Evolutionary conservation across 78 protist species (phyloP).

Genomic region (Dictyostelium capitatum): DNA sequence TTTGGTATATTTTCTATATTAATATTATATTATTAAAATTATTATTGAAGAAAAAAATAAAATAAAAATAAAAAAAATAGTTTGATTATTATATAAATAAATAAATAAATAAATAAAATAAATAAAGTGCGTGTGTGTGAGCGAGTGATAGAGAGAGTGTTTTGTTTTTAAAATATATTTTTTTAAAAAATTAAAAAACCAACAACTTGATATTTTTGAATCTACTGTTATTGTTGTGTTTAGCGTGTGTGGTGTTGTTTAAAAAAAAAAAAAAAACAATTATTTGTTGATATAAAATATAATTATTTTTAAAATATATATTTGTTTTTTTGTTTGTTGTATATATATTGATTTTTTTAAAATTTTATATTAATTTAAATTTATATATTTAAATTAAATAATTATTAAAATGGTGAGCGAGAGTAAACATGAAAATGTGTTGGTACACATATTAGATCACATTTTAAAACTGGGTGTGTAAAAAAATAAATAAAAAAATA

Average conservation of each 20-base stretch:
- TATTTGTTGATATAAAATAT: neutral
- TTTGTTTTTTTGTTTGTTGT: neutral
- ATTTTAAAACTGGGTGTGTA: neutral
- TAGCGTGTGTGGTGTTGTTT: neutral
- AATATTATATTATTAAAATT: neutral
- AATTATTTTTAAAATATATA: neutral
- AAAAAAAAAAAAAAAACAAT: neutral
- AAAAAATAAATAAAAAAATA: neutral
- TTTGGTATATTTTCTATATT: neutral
- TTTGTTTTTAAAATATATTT: no score
- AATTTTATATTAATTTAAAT: neutral
- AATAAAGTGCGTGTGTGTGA: no score
- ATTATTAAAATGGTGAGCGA: neutral
- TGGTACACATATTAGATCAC: neutral
- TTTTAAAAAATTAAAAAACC: no score
- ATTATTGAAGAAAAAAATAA: no score
- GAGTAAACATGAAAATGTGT: conserved; percentile 10
- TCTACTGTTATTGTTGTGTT: neutral
- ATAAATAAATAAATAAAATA: no score
- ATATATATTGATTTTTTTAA: neutral
- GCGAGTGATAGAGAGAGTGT: no score
- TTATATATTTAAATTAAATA: no score
- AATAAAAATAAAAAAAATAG: no score
- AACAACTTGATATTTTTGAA: no score
- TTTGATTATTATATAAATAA: no score